Evolutionary conservation across 208 protist genomes (phyloP).

Genomic region (Leishmania tarentolae): DNA sequence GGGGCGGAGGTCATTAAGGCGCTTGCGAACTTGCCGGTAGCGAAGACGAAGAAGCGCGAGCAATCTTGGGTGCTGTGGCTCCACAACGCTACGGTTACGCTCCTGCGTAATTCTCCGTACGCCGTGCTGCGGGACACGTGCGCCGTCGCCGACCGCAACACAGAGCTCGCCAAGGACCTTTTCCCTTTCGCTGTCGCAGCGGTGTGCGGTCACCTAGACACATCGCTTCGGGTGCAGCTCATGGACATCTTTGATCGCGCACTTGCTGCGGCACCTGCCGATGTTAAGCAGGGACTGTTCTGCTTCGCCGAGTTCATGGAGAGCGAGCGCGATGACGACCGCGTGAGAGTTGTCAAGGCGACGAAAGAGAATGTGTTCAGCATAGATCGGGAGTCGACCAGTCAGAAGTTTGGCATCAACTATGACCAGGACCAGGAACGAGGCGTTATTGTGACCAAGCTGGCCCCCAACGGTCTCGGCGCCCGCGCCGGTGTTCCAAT

Average conservation of each 20-base stretch:
- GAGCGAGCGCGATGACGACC: conserved; percentile 69
- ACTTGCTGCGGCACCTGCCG: conserved; percentile 64
- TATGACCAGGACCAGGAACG: conserved; percentile 77
- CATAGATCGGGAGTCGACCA: conserved; percentile 52
- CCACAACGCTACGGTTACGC: conserved; percentile 73
- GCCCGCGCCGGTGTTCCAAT: conserved; percentile 71
- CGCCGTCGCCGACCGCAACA: conserved; percentile 65
- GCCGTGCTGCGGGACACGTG: conserved; percentile 60
- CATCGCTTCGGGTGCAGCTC: conserved; percentile 45
- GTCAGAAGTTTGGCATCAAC: conserved; percentile 90
- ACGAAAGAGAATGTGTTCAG: conserved; percentile 49
- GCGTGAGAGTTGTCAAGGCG: conserved; percentile 45
- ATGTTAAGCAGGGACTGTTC: conserved; percentile 84
- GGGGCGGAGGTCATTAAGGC: conserved; percentile 56
- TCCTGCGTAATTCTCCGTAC: conserved; percentile 84
- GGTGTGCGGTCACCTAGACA: conserved; percentile 56
- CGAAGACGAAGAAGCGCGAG: conserved; percentile 84
- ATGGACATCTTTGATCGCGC: conserved; percentile 77
- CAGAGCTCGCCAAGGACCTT: conserved; percentile 76
- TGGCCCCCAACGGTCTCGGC: conserved; percentile 76
- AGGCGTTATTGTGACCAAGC: conserved; percentile 85
- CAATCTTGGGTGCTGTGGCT: conserved; percentile 91
- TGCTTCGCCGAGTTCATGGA: conserved; percentile 88
- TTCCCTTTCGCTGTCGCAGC: conserved; percentile 85
- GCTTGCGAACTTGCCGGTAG: conserved; percentile 67